phyloP scores from a whole-genome alignment of 2,329 filamentous ascomycete genomes.

The Paraconiothyrium sp. region DNA sequence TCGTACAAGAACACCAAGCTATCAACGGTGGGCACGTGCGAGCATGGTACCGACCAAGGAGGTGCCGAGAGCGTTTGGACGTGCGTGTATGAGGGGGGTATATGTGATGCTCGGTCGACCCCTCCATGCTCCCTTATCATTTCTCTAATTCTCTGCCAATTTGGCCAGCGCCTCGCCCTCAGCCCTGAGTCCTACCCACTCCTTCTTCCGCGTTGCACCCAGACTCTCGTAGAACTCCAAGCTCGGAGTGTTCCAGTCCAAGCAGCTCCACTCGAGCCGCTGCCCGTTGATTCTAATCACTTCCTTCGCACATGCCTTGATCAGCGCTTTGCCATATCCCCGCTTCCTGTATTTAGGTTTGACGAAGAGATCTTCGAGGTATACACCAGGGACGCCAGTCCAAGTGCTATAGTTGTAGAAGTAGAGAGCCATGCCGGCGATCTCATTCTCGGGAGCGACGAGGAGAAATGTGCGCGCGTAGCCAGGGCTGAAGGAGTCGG shows the following conservation, averaged over 20 bases:
- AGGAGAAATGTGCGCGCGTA: conserved; percentile 82
- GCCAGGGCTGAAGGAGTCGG: conserved; percentile 58
- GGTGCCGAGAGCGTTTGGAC: neutral
- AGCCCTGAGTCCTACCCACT: conserved; percentile 80
- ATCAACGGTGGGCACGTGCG: neutral
- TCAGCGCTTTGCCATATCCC: conserved; percentile 81
- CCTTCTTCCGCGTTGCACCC: conserved; percentile 72
- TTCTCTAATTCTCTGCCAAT: conserved; percentile 55
- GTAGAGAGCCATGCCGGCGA: conserved; percentile 85
- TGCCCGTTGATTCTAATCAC: conserved; percentile 75
- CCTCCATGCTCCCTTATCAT: neutral
- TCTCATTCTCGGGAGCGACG: conserved; percentile 50
- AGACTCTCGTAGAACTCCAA: conserved; percentile 79
- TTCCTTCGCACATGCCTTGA: conserved; percentile 82
- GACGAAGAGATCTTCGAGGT: conserved; percentile 94
- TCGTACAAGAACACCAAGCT: neutral
- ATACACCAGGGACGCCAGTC: conserved; percentile 86
- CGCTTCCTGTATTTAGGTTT: conserved; percentile 73
- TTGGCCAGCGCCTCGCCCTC: conserved; percentile 71
- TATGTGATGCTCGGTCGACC: neutral
- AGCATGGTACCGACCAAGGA: neutral
- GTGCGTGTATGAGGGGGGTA: conserved; percentile 3
- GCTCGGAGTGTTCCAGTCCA: conserved; percentile 93
- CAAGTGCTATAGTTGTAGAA: conserved; percentile 98
- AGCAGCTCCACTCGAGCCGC: conserved; percentile 86